Conservation (phyloP, 345 rosid species). For the Brassica rapa region DNA sequence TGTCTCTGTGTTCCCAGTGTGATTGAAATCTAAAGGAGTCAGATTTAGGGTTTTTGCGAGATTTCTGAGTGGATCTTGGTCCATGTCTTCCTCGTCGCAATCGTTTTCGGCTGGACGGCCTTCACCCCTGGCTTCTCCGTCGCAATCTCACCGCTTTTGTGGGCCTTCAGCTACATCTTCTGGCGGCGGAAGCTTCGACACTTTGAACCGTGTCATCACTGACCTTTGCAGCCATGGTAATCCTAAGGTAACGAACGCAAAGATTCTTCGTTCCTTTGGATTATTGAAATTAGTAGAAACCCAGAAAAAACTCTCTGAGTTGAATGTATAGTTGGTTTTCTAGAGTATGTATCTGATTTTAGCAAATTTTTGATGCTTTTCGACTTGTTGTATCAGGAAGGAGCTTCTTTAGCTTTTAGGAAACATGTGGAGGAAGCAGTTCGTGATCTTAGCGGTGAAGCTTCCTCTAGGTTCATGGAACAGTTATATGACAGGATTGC, state of each 20-base stretch:
- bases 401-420: slow-evolving; percentile 72
- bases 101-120: slow-evolving; percentile 46
- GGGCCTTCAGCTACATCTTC: slow-evolving; percentile 50
- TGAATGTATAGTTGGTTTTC: slow-evolving; percentile 5
- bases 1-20: background rate
- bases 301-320: background rate
- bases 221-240: slow-evolving; percentile 82
- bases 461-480: slow-evolving; percentile 84
- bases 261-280: background rate
- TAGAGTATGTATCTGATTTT: too few relatives aligned
- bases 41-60: slow-evolving; percentile 11
- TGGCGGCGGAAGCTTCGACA: slow-evolving; percentile 69
- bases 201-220: slow-evolving; percentile 71
- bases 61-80: background rate
- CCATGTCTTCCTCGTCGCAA: slow-evolving; percentile 70
- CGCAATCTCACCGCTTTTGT: slow-evolving; percentile 62
- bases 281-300: slow-evolving; percentile 6
- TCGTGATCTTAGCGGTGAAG: slow-evolving; percentile 87
- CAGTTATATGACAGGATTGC: slow-evolving; percentile 77
- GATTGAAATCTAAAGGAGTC: background rate
- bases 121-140: slow-evolving; percentile 51
- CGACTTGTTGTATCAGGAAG: slow-evolving; percentile 55
- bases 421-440: slow-evolving; percentile 84
- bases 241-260: slow-evolving; percentile 56
- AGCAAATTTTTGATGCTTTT: background rate